Evolutionary conservation across 768 basidiomycete genomes (phyloP), one percentile per base, ranked within the genome.

Genomic region (Ramaria rubella): DNA sequence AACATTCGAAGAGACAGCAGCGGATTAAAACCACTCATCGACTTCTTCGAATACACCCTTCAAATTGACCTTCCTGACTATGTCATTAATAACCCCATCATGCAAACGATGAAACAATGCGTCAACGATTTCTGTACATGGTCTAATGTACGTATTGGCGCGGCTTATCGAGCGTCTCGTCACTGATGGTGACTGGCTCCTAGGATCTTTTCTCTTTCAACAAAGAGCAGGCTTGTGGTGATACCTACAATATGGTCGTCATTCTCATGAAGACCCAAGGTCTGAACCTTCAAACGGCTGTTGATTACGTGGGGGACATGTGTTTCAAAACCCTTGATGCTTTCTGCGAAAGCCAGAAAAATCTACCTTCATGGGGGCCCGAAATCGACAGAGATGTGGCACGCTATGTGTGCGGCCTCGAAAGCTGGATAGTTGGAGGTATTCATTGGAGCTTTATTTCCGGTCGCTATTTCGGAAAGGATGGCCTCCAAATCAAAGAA

Each of bases 381-480:
- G 77, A 81, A 40, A 66, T 86, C 40, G 84, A 87, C 62, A 67
- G 65, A 17, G 80, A 82, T 67, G 83, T 87, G 34, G 65, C 65
- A 15, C 55, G 61, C 9, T 77, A 76, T 55, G 58, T 76, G 24
- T 63, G 73, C 45, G 72, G 75, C 11, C 60, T 77, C 14, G 73
- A 68, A 23, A 67, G 71, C 46, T 77, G 72, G 69, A 69, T 75
- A 15, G 78, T 85, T 31, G 87, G 83, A 71, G 81, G 80, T 36
- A 68, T 87, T 34, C 80, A 85, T 59, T 89, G 87, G 87, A 83
- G 82, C 65, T 87, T 86, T 68, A 76, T 79, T 68, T 81, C 81
- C 2, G 75, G 77, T 56, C 76, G 87, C 2, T 89, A 89, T 64
- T 88, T 88, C 63, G 87, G 84, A 15, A 69, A 70, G 36, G 62